Conservation (phyloP, 2,329 filamentous ascomycete genomes). For the Colletotrichum eleusines region DNA sequence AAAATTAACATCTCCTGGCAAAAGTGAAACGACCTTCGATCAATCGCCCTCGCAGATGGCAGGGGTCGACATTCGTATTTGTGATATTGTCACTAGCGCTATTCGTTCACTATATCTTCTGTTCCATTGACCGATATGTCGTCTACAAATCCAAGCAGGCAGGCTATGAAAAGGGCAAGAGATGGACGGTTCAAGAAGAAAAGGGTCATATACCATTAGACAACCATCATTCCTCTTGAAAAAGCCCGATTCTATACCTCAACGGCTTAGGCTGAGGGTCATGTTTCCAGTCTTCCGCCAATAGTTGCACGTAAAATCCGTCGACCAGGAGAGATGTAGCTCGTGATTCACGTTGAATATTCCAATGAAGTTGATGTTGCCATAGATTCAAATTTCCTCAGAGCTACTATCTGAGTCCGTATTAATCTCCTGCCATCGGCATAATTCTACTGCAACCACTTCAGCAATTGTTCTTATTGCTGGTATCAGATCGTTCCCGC, state of each 20-base stretch:
- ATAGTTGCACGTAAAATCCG: neutral
- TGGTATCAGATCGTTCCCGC: slow-evolving; percentile 6
- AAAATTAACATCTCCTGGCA: neutral
- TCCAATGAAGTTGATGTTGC: too few species aligned
- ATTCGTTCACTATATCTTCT: neutral
- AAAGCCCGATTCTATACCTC: neutral
- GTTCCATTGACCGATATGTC: too few species aligned
- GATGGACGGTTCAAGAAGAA: neutral
- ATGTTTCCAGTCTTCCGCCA: neutral
- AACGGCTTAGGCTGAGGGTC: neutral
- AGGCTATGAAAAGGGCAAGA: neutral
- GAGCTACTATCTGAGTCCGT: neutral
- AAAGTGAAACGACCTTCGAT: fast-evolving
- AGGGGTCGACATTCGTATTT: neutral
- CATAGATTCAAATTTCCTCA: neutral
- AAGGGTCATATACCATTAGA: neutral
- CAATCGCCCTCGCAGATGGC: too few species aligned
- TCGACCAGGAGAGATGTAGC: neutral
- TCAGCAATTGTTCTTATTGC: neutral
- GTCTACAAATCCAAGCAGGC: neutral
- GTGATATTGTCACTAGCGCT: neutral
- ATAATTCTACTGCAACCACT: neutral
- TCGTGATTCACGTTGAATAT: fast-evolving
- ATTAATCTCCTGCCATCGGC: neutral
- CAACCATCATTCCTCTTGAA: neutral